Percentiles rank a stretch among this genome's conserved stretches.
Evolutionary conservation across 2,329 filamentous ascomycete genomes (phyloP).

Genomic region (Ambrosiella beaveri): DNA sequence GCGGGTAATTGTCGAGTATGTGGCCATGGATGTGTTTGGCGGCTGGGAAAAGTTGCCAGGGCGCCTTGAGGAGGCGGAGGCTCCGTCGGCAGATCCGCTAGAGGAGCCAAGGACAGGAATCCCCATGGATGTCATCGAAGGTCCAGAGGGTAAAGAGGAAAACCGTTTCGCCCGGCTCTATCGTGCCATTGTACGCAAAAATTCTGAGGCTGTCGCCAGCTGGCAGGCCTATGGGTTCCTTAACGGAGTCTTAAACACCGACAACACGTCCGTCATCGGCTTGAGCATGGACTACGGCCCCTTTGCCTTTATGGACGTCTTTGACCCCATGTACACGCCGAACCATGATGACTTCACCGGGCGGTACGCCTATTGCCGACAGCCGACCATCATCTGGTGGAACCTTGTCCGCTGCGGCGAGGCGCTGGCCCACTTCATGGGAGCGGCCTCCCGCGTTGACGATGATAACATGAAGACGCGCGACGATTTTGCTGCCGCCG

Average conservation of each 20-base stretch:
- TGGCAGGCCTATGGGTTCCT: slow-evolving; percentile 99
- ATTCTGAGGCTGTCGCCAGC: slow-evolving; percentile 71
- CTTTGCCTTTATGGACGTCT: slow-evolving; percentile 95
- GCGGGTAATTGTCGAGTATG: slow-evolving; percentile 59
- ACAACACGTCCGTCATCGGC: slow-evolving; percentile 85
- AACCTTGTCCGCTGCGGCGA: slow-evolving; percentile 87
- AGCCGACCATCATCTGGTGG: slow-evolving; percentile 97
- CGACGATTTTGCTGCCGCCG: slow-evolving; percentile 15
- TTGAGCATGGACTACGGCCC: slow-evolving; percentile 89
- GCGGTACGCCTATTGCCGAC: slow-evolving; percentile 83
- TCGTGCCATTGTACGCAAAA: slow-evolving; percentile 69
- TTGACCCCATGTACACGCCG: slow-evolving; percentile 84
- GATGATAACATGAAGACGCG: slow-evolving; percentile 38
- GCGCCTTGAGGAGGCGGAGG: slow-evolving; percentile 33
- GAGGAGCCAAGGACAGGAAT: slow-evolving; percentile 34
- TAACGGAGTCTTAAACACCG: slow-evolving; percentile 94
- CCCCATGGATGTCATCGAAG: slow-evolving; percentile 42
- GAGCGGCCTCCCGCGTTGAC: slow-evolving; percentile 57
- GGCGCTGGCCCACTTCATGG: slow-evolving; percentile 72
- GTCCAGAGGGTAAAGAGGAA: slow-evolving; percentile 48
- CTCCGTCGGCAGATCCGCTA: slow-evolving; percentile 19
- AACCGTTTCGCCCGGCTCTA: slow-evolving; percentile 82
- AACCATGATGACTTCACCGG: slow-evolving; percentile 87
- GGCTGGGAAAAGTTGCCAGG: slow-evolving; percentile 75
- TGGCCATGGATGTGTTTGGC: slow-evolving; percentile 71